Percentiles rank a stretch among this genome's conserved stretches.
phyloP scores from a whole-genome alignment of 192 early-diverging fungal species.

The Coemansia pectinata region DNA sequence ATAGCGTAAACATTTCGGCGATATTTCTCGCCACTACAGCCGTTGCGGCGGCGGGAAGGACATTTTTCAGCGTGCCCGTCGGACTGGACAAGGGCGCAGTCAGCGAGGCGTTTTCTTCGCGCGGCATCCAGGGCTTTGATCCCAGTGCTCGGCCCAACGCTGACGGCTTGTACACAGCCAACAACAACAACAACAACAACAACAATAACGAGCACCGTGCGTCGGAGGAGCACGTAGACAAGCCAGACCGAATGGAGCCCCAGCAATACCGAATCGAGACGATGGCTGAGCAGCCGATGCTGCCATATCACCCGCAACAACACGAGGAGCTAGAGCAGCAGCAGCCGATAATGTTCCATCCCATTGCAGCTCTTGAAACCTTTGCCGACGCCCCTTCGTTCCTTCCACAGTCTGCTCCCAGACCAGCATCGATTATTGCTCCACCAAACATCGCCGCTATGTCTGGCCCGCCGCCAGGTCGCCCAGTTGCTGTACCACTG shows the following conservation, averaged over 20 bases:
- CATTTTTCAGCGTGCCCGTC: slow-evolving; percentile 39
- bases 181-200: background rate
- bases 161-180: slow-evolving; percentile 20
- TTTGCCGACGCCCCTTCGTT: background rate
- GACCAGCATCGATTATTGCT: background rate
- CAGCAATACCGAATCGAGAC: background rate
- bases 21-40: slow-evolving; percentile 17
- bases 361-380: background rate
- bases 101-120: slow-evolving; percentile 26
- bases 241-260: background rate
- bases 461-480: slow-evolving; percentile 3
- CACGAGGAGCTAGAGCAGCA: slow-evolving; percentile 1
- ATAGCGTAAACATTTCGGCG: slow-evolving; percentile 8
- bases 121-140: slow-evolving; percentile 32
- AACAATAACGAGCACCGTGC: background rate
- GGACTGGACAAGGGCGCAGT: slow-evolving; percentile 28
- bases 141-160: slow-evolving; percentile 15
- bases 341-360: background rate
- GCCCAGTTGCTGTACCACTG: slow-evolving; percentile 15
- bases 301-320: slow-evolving; percentile 1
- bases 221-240: background rate
- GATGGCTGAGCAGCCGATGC: background rate
- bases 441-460: background rate
- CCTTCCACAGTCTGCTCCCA: background rate
- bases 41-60: slow-evolving; percentile 20